Evolutionary conservation across 768 basidiomycete species (phyloP).

Genomic region (Kwoniella sp.): DNA sequence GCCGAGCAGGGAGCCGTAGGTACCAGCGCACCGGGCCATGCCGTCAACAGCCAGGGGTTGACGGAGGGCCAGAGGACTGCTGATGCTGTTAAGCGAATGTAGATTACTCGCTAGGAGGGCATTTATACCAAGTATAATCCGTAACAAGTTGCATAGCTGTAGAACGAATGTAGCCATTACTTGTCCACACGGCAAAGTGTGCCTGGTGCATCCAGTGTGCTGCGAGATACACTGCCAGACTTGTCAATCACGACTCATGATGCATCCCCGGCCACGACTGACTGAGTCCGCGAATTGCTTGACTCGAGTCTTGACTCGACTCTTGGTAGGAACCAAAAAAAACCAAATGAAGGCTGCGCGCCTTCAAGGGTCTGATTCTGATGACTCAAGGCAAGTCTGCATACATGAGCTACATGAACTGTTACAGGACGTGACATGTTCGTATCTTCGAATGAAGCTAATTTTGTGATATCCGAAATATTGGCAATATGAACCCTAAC

Average conservation of each 20-base stretch:
- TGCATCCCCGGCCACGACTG: too few species aligned
- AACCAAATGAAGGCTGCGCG: too few species aligned
- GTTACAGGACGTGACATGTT: conserved; percentile 2
- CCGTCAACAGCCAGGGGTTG: neutral
- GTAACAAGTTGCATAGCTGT: neutral
- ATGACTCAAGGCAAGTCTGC: conserved; percentile 2
- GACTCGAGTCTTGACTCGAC: too few species aligned
- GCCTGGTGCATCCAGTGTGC: too few species aligned
- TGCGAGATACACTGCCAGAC: too few species aligned
- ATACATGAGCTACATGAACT: conserved; percentile 16
- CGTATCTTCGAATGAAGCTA: neutral
- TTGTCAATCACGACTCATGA: too few species aligned
- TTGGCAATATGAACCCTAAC: neutral
- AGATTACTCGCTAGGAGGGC: neutral
- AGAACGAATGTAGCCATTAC: neutral
- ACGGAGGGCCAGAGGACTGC: conserved; percentile 14
- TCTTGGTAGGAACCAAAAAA: too few species aligned
- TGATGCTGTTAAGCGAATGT: conserved; percentile 8
- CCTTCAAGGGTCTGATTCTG: too few species aligned
- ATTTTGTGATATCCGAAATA: neutral
- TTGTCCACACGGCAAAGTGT: too few species aligned
- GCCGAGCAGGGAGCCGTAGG: neutral
- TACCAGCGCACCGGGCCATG: neutral
- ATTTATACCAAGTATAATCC: neutral
- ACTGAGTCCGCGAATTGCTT: too few species aligned